Conservation (phyloP, 371 early-diverging fungal genomes). For the Mortierella sp. region DNA sequence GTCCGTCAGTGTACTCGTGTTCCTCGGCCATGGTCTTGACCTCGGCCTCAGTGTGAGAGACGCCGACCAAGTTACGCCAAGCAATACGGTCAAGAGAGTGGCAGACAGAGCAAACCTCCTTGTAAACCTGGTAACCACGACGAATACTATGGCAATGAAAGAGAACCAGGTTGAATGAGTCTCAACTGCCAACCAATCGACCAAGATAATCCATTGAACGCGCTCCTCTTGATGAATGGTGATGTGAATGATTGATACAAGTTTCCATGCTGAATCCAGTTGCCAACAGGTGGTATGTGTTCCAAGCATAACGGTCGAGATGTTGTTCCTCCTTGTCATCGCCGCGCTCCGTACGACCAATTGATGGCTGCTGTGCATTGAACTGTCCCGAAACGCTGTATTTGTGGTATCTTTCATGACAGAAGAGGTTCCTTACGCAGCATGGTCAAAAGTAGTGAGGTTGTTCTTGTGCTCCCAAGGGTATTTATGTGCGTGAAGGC, state of each 20-base stretch:
- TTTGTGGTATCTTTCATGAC: too few relatives aligned
- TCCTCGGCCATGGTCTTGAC: slow-evolving; percentile 95
- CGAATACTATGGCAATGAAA: slow-evolving; percentile 75
- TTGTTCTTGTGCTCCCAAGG: slow-evolving; percentile 90
- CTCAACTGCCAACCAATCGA: too few relatives aligned
- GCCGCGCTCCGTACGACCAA: too few relatives aligned
- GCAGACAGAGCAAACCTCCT: slow-evolving; percentile 97
- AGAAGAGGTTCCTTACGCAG: slow-evolving; percentile 72
- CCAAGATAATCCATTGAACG: too few relatives aligned
- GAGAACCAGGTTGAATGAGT: slow-evolving; percentile 8
- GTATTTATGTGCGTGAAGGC: slow-evolving; percentile 89
- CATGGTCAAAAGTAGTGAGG: slow-evolving; percentile 92
- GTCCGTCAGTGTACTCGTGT: slow-evolving; percentile 92
- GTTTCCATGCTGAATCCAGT: too few relatives aligned
- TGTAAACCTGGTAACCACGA: slow-evolving; percentile 98
- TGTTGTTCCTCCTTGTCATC: too few relatives aligned
- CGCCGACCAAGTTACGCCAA: slow-evolving; percentile 94
- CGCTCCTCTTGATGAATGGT: too few relatives aligned
- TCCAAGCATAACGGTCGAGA: too few relatives aligned
- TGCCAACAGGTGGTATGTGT: too few relatives aligned
- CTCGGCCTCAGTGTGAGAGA: slow-evolving; percentile 90
- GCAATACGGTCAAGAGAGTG: slow-evolving; percentile 94
- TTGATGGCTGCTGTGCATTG: too few relatives aligned
- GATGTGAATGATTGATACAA: too few relatives aligned
- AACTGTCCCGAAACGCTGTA: too few relatives aligned